Evolutionary conservation across 2,329 filamentous ascomycete genomes (phyloP).

Genomic region (Sporothrix sp.): DNA sequence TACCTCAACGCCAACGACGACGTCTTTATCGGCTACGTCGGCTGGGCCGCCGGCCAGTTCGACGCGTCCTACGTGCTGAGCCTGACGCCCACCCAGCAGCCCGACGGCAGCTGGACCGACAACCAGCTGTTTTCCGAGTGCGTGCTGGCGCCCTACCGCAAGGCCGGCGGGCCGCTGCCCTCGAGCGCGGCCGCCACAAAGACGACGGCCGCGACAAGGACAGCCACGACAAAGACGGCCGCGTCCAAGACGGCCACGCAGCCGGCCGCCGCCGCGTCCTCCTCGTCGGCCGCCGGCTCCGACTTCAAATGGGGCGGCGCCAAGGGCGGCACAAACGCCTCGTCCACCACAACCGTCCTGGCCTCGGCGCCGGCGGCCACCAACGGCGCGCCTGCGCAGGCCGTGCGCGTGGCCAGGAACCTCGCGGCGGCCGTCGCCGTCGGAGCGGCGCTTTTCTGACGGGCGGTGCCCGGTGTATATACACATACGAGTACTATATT

Average conservation of each 20-base stretch:
- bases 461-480: not conserved
- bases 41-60: conserved; percentile 24
- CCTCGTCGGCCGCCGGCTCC: not conserved
- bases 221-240: not conserved
- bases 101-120: conserved; percentile 15
- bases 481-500: no score
- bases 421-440: not conserved
- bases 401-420: not conserved
- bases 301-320: not conserved
- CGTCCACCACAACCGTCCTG: not conserved
- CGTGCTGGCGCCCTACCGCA: conserved; percentile 15
- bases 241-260: not conserved
- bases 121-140: conserved; percentile 16
- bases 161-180: not conserved
- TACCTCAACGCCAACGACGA: conserved; percentile 27
- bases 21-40: conserved; percentile 23
- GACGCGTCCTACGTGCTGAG: conserved; percentile 21
- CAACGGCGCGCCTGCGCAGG: not conserved
- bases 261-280: not conserved
- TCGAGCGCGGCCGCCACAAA: no score
- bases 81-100: conserved; percentile 20
- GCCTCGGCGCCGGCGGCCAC: not conserved
- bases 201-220: not conserved
- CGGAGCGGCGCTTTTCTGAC: conserved; percentile 2
- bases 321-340: not conserved